Conservation (phyloP, 2,329 filamentous ascomycete genomes). For the Cladosporium velox region DNA sequence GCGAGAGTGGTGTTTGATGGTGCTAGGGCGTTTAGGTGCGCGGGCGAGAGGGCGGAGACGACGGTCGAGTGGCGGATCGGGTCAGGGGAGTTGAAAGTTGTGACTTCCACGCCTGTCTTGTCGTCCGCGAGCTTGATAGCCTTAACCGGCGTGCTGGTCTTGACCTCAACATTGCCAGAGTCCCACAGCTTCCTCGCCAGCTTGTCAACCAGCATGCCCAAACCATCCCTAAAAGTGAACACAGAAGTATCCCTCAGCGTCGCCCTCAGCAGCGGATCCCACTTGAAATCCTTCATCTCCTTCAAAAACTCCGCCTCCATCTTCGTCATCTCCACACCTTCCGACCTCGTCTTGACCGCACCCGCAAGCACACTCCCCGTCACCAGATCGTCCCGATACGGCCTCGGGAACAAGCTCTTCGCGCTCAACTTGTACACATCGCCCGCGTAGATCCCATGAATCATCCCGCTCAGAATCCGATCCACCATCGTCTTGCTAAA, state of each 20-base stretch:
- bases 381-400: slow-evolving; percentile 53
- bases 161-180: slow-evolving; percentile 44
- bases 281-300: slow-evolving; percentile 37
- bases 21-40: slow-evolving; percentile 34
- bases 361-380: slow-evolving; percentile 43
- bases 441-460: slow-evolving; percentile 92
- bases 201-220: slow-evolving; percentile 42
- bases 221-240: slow-evolving; percentile 48
- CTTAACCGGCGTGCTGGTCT: slow-evolving; percentile 47
- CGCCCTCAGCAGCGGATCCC: slow-evolving; percentile 38
- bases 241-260: slow-evolving; percentile 41
- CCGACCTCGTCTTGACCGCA: slow-evolving; percentile 32
- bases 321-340: slow-evolving; percentile 41
- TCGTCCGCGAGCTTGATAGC: slow-evolving; percentile 42
- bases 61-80: slow-evolving; percentile 52
- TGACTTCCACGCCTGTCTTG: slow-evolving; percentile 37
- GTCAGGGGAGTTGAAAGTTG: slow-evolving; percentile 29
- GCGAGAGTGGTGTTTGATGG: slow-evolving; percentile 22
- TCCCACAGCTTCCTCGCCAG: slow-evolving; percentile 41
- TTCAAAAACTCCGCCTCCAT: slow-evolving; percentile 36
- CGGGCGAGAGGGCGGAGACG: slow-evolving; percentile 62
- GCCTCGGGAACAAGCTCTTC: slow-evolving; percentile 59
- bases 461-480: slow-evolving; percentile 71
- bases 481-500: slow-evolving; percentile 61
- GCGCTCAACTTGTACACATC: slow-evolving; percentile 80